These are phyloP conservation scores for Pseudovirgaria hyperparasitica DNA, from an alignment of 2,329 filamentous ascomycete species.

Conservation along the genomic window DNA sequence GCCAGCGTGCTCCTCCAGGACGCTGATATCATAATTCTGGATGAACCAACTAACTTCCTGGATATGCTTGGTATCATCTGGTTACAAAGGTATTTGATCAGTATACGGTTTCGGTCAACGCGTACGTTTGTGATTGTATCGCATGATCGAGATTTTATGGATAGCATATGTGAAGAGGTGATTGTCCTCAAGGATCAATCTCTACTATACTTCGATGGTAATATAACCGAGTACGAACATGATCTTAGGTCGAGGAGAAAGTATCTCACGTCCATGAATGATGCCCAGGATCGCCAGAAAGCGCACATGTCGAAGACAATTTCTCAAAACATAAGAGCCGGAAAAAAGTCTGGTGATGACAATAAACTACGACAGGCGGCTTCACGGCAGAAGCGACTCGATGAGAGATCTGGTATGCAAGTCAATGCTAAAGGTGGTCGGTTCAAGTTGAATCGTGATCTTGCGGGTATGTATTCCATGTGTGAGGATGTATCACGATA, in stretches of 20 bases:
- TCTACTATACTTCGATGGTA: conserved; percentile 63
- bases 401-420: conserved; percentile 67
- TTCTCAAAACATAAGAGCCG: conserved; percentile 58
- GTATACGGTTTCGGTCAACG: conserved; percentile 44
- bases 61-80: conserved; percentile 75
- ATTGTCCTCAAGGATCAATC: conserved; percentile 61
- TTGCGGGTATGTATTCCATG: conserved; percentile 44
- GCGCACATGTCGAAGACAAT: conserved; percentile 73
- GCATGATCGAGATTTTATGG: conserved; percentile 72
- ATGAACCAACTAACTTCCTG: conserved; percentile 80
- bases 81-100: conserved; percentile 60
- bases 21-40: conserved; percentile 66
- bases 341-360: conserved; percentile 66
- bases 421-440: conserved; percentile 57
- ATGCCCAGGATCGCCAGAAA: conserved; percentile 68
- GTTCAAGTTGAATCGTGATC: conserved; percentile 71
- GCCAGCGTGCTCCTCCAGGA: conserved; percentile 53
- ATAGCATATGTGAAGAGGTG: conserved; percentile 62
- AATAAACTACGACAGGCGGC: conserved; percentile 81
- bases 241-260: conserved; percentile 54
- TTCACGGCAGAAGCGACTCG: conserved; percentile 70
- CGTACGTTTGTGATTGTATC: conserved; percentile 71
- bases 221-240: conserved; percentile 58
- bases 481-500: too few relatives aligned
- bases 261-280: conserved; percentile 62